Evolutionary conservation across 192 early-diverging fungal species (phyloP), one percentile per base, ranked within the genome.

Genomic region (Mortierella claussenii): DNA sequence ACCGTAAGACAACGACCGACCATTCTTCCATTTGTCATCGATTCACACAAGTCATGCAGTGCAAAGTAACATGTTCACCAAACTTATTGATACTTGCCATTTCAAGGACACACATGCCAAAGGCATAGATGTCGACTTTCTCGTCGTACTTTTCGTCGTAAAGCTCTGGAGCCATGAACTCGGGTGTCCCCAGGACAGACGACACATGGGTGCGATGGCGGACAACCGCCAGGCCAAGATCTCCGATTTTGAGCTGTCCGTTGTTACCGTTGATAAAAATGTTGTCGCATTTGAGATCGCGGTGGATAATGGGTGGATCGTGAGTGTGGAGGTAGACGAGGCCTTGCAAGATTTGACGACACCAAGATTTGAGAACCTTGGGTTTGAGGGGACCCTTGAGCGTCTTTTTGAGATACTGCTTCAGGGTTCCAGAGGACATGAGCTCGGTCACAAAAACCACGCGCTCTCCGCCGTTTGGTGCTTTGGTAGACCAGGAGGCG

Each of bases 161-260:
- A 73, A 95, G 85, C 56, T 95, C 94, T 3, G 94, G 94, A 0
- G 94, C 94, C 93, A 95, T 95, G 74, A 95, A 95, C 75, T 95
- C 92, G 31, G 92, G 92, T 0, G 90, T 91, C 28, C 89, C 91
- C 23, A 93, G 80, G 37, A 92, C 91, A n/a, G 87, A 89, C 4
- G 88, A 89, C 24, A 87, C 82, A 70, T 92, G 91, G 37, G 91
- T 88, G 20, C 73, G 47, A 59, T 80, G 69, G 43, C 90, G 90
- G 30, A 90, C 84, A 8, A 87, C 84, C 10, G 91, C 91, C 12
- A 92, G 80, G 11, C 94, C 94, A 50, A 95, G 81, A 66, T 95
- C 94, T 4, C 94, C 94, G 69, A 95, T 95, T 69, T 95, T 96
- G 24, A 91, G 90, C 78, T 92, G 87, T 51, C 94, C 94, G 65